phyloP scores from a whole-genome alignment of 805 yeast species.

The Cyberlindnera samutprakarnensis region DNA sequence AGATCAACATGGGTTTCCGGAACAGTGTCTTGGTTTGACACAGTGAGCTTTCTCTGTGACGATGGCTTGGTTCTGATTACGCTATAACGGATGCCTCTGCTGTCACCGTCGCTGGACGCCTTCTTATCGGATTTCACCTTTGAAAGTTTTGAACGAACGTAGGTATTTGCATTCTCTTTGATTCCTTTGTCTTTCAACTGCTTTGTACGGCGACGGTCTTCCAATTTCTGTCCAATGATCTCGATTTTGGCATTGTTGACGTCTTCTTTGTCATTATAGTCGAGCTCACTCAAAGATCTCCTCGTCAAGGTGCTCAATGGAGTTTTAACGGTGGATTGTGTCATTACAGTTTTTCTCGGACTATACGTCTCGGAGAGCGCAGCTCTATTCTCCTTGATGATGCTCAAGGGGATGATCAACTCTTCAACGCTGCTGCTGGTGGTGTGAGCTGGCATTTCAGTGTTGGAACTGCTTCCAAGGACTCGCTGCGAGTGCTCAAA shows the following conservation, averaged over 20 bases:
- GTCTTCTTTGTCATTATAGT: conserved; percentile 2
- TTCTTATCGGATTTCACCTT: conserved; percentile 2
- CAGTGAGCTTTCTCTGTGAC: not conserved
- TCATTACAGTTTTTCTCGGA: not conserved
- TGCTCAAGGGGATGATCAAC: not conserved
- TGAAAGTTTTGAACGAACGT: conserved; percentile 6
- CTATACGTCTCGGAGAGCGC: not conserved
- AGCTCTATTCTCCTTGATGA: not conserved
- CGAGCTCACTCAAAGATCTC: not conserved
- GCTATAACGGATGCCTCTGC: conserved; percentile 1
- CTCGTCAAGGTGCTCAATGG: not conserved
- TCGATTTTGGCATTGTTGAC: conserved; percentile 7
- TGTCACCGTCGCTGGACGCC: not conserved
- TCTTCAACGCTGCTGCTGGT: not conserved
- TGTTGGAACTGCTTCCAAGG: not conserved
- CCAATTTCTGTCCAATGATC: conserved; percentile 10
- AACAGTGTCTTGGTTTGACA: not conserved
- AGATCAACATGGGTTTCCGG: too few species aligned
- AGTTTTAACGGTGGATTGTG: not conserved
- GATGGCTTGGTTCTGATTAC: not conserved
- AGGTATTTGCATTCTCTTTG: conserved; percentile 4
- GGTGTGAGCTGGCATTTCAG: not conserved
- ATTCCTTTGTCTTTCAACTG: conserved; percentile 10
- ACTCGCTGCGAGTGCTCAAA: conserved; percentile 7
- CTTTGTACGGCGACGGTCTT: conserved; percentile 14